Conservation (phyloP, 2,329 filamentous ascomycete genomes). For the Aspergillus aculeatinus region DNA sequence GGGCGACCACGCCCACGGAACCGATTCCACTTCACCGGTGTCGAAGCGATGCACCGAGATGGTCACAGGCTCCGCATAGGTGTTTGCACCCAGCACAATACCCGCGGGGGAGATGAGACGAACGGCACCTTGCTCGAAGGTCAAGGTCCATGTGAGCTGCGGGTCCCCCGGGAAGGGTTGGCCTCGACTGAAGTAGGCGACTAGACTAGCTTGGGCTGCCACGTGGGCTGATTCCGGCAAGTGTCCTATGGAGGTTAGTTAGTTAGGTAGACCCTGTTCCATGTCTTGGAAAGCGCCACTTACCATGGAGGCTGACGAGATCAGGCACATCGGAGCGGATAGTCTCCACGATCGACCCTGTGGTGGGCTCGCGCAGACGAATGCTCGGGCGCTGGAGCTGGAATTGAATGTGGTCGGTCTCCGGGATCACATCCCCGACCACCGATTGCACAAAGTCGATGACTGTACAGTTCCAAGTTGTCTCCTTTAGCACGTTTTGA, state of each 20-base stretch:
- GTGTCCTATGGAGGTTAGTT: background rate
- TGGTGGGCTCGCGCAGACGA: background rate
- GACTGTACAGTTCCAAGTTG: background rate
- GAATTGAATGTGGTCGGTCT: background rate
- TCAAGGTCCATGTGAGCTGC: background rate
- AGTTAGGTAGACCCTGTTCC: background rate
- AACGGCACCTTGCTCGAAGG: background rate
- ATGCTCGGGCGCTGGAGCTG: background rate
- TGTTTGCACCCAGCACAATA: background rate
- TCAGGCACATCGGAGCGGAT: background rate
- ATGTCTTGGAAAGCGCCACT: background rate
- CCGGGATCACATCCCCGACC: background rate
- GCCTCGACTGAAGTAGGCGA: background rate
- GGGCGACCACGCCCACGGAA: background rate
- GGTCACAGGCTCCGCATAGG: background rate
- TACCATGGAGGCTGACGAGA: constrained; percentile 1
- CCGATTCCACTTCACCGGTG: background rate
- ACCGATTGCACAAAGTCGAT: constrained; percentile 2
- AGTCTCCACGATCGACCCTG: background rate
- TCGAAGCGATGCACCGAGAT: background rate
- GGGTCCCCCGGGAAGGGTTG: background rate
- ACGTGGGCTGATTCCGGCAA: background rate
- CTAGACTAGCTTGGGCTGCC: background rate
- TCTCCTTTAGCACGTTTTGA: no score
- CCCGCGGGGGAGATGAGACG: background rate